Conservation (phyloP, 768 basidiomycete species). For the Psilocybe sp. region DNA sequence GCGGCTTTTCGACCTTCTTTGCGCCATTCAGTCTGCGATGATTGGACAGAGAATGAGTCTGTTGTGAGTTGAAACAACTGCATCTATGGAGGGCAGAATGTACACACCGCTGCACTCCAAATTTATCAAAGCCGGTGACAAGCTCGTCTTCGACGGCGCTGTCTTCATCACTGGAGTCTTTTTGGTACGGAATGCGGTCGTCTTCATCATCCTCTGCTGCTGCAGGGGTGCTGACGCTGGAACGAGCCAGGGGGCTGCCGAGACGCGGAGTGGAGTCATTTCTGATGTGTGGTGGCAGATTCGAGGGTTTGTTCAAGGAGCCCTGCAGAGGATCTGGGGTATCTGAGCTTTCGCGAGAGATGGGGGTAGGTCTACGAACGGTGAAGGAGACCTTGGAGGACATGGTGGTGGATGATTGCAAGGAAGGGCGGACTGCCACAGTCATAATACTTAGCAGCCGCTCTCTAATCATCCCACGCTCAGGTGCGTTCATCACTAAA, state of each 20-base stretch:
- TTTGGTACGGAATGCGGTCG: conserved; percentile 16
- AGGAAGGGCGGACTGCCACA: background rate
- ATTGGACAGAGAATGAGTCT: conserved; percentile 31
- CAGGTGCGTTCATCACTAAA: background rate
- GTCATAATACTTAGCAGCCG: background rate
- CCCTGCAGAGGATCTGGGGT: conserved; percentile 60
- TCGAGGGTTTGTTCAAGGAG: conserved; percentile 51
- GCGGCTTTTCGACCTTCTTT: conserved; percentile 51
- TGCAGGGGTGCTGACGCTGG: conserved; percentile 21
- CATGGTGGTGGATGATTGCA: conserved; percentile 4
- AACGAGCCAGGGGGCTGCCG: conserved; percentile 56
- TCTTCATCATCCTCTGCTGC: conserved; percentile 24
- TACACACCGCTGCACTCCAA: conserved; percentile 86
- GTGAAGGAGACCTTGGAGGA: conserved; percentile 73
- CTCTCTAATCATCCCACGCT: background rate
- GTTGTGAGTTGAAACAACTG: conserved; percentile 75
- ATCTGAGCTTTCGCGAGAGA: conserved; percentile 59
- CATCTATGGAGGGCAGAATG: conserved; percentile 12
- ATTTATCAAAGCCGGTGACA: conserved; percentile 68
- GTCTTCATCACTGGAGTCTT: conserved; percentile 57
- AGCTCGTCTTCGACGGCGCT: conserved; percentile 59
- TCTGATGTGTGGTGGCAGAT: conserved; percentile 56
- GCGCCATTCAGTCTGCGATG: conserved; percentile 40
- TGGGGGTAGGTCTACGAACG: conserved; percentile 73
- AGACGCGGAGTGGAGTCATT: conserved; percentile 26